Conservation (phyloP, 768 basidiomycete genomes). For the Russula olivacea region DNA sequence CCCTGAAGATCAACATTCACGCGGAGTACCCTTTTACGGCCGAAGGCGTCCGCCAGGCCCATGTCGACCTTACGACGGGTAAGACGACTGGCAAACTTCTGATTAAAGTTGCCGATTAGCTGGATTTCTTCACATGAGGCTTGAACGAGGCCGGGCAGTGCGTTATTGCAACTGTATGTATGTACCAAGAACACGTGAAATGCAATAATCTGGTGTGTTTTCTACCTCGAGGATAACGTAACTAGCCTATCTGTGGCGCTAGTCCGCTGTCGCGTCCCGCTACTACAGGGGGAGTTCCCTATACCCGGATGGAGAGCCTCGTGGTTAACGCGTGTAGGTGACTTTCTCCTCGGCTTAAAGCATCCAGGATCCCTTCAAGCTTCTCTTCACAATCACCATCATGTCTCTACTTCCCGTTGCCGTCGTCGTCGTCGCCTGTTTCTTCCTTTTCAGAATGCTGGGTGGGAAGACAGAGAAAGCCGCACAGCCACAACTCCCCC, state of each 20-base stretch:
- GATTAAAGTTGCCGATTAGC: slow-evolving; percentile 48
- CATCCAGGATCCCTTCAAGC: neutral
- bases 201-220: neutral
- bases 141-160: slow-evolving; percentile 45
- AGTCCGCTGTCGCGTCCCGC: neutral
- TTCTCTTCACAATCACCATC: slow-evolving; percentile 11
- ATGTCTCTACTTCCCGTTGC: slow-evolving; percentile 21
- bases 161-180: slow-evolving; percentile 24
- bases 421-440: slow-evolving; percentile 14
- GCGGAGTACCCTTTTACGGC: slow-evolving; percentile 80
- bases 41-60: slow-evolving; percentile 71
- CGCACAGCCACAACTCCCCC: neutral
- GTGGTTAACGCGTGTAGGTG: slow-evolving; percentile 13
- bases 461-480: slow-evolving; percentile 6
- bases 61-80: slow-evolving; percentile 69
- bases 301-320: slow-evolving; percentile 20
- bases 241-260: neutral
- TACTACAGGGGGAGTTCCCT: neutral
- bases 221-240: slow-evolving; percentile 18
- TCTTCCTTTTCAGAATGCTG: slow-evolving; percentile 13
- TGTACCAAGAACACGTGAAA: slow-evolving; percentile 28
- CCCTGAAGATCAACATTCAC: slow-evolving; percentile 60
- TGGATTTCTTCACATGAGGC: slow-evolving; percentile 32
- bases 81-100: slow-evolving; percentile 84
- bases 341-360: slow-evolving; percentile 9